A percentile compares a stretch with the other conserved stretches of the same genome.
Evolutionary conservation across 768 basidiomycete species (phyloP).

Genomic region (Lentinula lateritia): DNA sequence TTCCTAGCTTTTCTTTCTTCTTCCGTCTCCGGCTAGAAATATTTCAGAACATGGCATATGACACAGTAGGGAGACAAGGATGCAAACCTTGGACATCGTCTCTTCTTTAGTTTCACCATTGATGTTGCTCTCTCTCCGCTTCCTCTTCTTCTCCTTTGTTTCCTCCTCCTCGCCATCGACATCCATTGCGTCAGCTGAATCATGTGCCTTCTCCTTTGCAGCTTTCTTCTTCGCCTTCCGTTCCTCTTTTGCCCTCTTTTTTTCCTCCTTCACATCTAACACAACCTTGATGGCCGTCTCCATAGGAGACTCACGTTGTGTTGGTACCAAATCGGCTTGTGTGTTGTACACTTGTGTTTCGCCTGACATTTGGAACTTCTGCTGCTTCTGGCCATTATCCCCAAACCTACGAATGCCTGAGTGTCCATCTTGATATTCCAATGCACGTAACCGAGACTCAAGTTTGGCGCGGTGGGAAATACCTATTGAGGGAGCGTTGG

Average conservation of each 20-base stretch:
- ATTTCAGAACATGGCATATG: slow-evolving; percentile 6
- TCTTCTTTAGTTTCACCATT: slow-evolving; percentile 34
- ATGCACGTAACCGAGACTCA: slow-evolving; percentile 84
- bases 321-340: slow-evolving; percentile 81
- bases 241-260: slow-evolving; percentile 76
- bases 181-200: slow-evolving; percentile 35
- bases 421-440: slow-evolving; percentile 79
- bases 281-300: slow-evolving; percentile 70
- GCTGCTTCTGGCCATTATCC: slow-evolving; percentile 64
- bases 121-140: slow-evolving; percentile 54
- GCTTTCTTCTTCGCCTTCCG: slow-evolving; percentile 64
- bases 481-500: slow-evolving; percentile 79
- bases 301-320: slow-evolving; percentile 77
- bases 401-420: slow-evolving; percentile 64
- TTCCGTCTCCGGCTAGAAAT: slow-evolving; percentile 61
- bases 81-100: slow-evolving; percentile 28
- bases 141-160: slow-evolving; percentile 35
- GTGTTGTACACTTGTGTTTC: slow-evolving; percentile 82
- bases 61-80: not conserved
- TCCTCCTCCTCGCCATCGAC: slow-evolving; percentile 28
- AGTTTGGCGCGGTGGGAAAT: slow-evolving; percentile 93
- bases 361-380: slow-evolving; percentile 78
- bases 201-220: slow-evolving; percentile 32
- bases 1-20: slow-evolving; percentile 79
- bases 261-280: slow-evolving; percentile 83